Evolutionary conservation across 805 yeast species (phyloP), one percentile per base, ranked within the genome.

Genomic region (Vanderwaltozyma verrucispora): DNA sequence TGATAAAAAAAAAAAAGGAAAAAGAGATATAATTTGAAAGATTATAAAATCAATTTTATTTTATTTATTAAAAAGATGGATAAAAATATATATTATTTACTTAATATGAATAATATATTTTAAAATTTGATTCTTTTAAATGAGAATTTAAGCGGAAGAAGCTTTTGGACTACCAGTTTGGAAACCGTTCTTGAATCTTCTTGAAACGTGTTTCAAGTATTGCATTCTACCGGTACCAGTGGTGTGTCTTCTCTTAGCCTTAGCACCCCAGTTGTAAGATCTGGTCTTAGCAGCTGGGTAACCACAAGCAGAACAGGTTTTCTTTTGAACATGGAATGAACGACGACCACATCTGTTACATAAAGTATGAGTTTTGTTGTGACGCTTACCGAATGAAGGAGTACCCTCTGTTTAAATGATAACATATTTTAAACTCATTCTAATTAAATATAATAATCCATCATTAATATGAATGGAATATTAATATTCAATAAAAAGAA

Each of bases 161-260:
- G 69, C 74, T 17, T 31, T 31, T 31, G 33, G 33, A 31, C 28
- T 26, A 68, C 87, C 85, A 62, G 95, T 67, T 72, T 85, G 96
- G 96, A 92, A 92, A 69, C 87, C 94, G 80, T 89, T 89, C 84
- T 88, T 85, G 84, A 89, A 89, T 77, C 87, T 85, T 80, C 97
- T 88, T 59, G 92, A 73, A 61, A 92, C 95, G 72, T 79, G 80
- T 79, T 89, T 92, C 72, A 92, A 80, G 87, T 89, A 77, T 70
- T 88, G 76, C 94, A 86, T 85, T 77, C 98, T 94, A 74, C 98
- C 98, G 69, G 97, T 80, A 78, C 98, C 98, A 60, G 96, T 88
- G 59, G 98, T 92, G 72, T 83, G 82, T 85, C 98, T 87, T 86
- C 98, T 87, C 82, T 88, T 85, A 66, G 96, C 95, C 83, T 92